Base-by-base conservation (phyloP, 768 basidiomycete genomes). In the Lactarius deliciosus region DNA sequence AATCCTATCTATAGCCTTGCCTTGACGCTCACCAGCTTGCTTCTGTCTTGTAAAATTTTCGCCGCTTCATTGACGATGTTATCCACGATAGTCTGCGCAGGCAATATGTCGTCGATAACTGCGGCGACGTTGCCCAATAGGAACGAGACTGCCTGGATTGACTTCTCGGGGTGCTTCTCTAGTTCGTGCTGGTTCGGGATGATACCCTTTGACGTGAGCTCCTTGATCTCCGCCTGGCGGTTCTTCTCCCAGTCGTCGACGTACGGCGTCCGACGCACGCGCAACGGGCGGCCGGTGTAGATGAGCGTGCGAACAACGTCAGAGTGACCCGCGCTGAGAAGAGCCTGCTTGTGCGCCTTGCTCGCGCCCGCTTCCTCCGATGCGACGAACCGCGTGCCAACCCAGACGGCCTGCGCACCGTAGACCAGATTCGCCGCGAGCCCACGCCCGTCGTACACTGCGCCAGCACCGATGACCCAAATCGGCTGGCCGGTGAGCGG, bases 381-480 rank as follows among this genome's bases (percentile, higher is more conserved):
- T 16, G 94, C 93, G 30, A 96, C 94, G 73, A 96, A 96, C 56
- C 94, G 85, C 73, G 73, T 80, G 60, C 74, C 69, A 41, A 85
- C 88, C 83, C 81, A 91, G 62, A 95, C 93, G 41, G 82, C 95
- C 71, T 93, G 84, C 43, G 94, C 94, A 68, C 95, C 95, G 86
- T 90, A 96, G 71, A 87, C 81, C 63, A 98, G 77, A 73, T 95
- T 93, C 18, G 95, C 91, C 4, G 92, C 94, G 10, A 96, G 81
- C 65, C 90, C 85, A 59, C 94, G 84, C 5, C 94, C 94, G 71
- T 96, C 93, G 77, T 86, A 93, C 22, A 98, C 90, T 0, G 93
- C 95, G 38, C 95, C 95, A 5, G 95, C 95, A 32, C 93, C 95
- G 65, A 98, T 78, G 54, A 98, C 92, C 73, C 92, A 91, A 13